phyloP scores from a whole-genome alignment of 768 basidiomycete species.

The Tylopilus cervinicoccineus region DNA sequence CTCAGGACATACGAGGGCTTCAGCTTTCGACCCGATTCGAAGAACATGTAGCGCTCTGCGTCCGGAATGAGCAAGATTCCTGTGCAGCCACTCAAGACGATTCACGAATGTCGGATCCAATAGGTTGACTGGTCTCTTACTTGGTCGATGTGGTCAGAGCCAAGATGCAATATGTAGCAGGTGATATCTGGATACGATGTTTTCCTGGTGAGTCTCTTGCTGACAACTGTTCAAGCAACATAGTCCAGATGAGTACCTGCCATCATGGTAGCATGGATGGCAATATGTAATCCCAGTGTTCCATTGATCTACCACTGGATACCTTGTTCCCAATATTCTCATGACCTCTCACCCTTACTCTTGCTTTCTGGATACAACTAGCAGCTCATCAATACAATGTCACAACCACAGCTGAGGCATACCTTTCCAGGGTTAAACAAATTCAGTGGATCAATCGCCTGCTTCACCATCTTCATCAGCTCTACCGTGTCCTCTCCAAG shows the following conservation, averaged over 20 bases:
- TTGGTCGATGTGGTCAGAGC: not conserved
- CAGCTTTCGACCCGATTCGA: not conserved
- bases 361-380: conserved; percentile 21
- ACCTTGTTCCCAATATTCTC: no score
- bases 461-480: conserved; percentile 84
- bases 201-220: no score
- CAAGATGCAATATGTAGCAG: not conserved
- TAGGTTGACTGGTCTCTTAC: not conserved
- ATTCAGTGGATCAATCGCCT: conserved; percentile 71
- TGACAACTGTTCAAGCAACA: no score
- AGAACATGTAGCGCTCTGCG: not conserved
- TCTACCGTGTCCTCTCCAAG: conserved; percentile 78
- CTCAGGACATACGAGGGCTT: not conserved
- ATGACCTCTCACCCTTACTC: not conserved
- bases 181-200: no score
- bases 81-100: no score
- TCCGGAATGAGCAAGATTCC: not conserved
- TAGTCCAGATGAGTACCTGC: no score
- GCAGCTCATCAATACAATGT: not conserved
- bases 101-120: no score
- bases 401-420: not conserved
- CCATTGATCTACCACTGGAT: no score
- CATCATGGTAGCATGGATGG: no score
- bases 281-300: no score
- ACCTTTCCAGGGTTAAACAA: conserved; percentile 86